Base-by-base conservation (phyloP, 1,284 basidiomycete genomes). In the Ceratobasidium theobromae region DNA sequence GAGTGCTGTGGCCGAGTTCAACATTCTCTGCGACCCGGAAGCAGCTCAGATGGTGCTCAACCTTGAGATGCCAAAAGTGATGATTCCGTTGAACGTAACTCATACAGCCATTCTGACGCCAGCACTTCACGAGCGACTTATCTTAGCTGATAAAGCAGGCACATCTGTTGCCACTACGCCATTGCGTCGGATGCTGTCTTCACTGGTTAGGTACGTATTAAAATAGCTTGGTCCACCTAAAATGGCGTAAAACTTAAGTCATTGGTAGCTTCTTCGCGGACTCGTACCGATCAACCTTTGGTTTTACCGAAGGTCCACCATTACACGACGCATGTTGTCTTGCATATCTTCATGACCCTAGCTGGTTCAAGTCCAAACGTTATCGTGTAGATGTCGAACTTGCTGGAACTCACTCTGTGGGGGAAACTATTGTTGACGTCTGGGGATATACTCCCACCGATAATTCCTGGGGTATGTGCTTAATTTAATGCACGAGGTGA, bases 11-110 rank as follows among this genome's bases (percentile, higher is more conserved):
- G 89, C 88, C 71, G 91, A 93, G 74, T 93, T 86, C 76, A 94
- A 93, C 72, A 87, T 93, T 64, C 74, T 91, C 18, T 88, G 87
- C 69, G 91, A 93, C 77, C 89, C 72, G 12, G 89, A 92, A 74
- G 89, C 91, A 1, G 82, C 87, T 1, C 88, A 91, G 71, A 91
- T 93, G 58, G 87, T 93, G 3, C 79, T 93, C 70, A 77, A 88
- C 76, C 76, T 76, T 11, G 80, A 82, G 0, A 71, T 85, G 12
- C 79, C 78, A 70, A 82, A 81, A 53, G 78, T 79, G 11, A 91
- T 92, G 89, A 82, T 93, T 14, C 90, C 91, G 0, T 82, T 94
- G 70, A 93, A 94, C 71, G 87, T 92, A 18, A 91, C 91, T 1
- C 91, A 94, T 73, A 87, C 84, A 1, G 89, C 87, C 1, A 88